Evolutionary conservation across 768 basidiomycete species (phyloP).

Genomic region (Lentinus tigrinus): DNA sequence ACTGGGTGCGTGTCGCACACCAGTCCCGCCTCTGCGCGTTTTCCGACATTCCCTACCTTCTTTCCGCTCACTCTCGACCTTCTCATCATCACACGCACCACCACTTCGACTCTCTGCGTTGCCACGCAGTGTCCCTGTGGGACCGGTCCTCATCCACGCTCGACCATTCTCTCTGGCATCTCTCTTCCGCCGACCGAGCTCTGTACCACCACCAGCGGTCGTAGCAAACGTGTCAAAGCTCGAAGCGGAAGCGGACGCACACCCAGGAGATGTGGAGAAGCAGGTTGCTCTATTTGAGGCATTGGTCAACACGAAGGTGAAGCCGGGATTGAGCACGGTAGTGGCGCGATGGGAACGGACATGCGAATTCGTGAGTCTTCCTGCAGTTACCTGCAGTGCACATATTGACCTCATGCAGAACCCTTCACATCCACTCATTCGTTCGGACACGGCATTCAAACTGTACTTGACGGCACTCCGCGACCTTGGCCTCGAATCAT

Average conservation of each 20-base stretch:
- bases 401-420: conserved; percentile 43
- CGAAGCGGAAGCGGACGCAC: conserved; percentile 75
- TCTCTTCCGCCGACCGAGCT: conserved; percentile 37
- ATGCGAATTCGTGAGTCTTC: conserved; percentile 64
- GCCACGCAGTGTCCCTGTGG: not conserved
- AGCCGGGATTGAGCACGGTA: conserved; percentile 68
- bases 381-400: not conserved
- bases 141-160: not conserved
- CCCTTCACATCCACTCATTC: conserved; percentile 64
- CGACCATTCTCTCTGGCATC: conserved; percentile 31
- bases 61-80: conserved; percentile 23
- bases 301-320: conserved; percentile 60
- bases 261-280: conserved; percentile 65
- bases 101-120: not conserved
- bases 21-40: conserved; percentile 33
- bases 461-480: conserved; percentile 71
- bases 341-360: conserved; percentile 81
- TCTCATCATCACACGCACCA: not conserved
- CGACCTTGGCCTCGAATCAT: conserved; percentile 52
- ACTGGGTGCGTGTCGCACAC: conserved; percentile 36
- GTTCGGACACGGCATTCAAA: conserved; percentile 71
- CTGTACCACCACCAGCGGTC: conserved; percentile 58
- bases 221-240: conserved; percentile 70
- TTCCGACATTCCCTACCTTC: conserved; percentile 22
- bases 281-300: conserved; percentile 73